A percentile compares a stretch with the other conserved stretches of the same genome.
These are phyloP conservation scores for Psilocybe cubensis DNA, from an alignment of 768 basidiomycete genomes.

Conservation along the genomic window DNA sequence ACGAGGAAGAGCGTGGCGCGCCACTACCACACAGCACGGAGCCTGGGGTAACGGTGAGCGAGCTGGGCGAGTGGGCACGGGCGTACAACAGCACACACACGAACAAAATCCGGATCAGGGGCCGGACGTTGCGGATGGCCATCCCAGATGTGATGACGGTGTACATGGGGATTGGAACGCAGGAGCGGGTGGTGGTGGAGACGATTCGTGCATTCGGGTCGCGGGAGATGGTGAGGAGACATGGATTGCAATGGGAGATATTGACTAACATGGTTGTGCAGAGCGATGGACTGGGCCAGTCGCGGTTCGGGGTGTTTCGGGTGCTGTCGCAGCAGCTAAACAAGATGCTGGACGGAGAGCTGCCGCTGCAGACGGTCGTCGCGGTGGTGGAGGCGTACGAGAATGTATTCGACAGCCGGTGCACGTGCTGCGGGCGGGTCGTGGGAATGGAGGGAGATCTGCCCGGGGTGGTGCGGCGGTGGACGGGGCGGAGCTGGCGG, in stretches of 20 bases:
- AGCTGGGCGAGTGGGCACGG: constrained; percentile 56
- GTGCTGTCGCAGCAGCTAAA: constrained; percentile 69
- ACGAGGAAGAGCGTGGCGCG: constrained; percentile 36
- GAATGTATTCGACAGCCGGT: constrained; percentile 64
- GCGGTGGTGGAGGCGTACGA: constrained; percentile 51
- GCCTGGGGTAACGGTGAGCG: constrained; percentile 45
- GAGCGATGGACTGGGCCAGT: constrained; percentile 73
- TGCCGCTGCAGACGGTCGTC: constrained; percentile 54
- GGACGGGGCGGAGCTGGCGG: constrained; percentile 52
- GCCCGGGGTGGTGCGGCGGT: constrained; percentile 69
- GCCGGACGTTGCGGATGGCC: constrained; percentile 56
- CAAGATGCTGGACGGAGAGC: constrained; percentile 58
- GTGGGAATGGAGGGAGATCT: constrained; percentile 72
- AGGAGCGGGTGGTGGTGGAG: constrained; percentile 51
- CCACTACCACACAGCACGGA: constrained; percentile 45
- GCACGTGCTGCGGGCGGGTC: constrained; percentile 64
- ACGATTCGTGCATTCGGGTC: constrained; percentile 74
- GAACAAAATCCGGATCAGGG: constrained; percentile 61
- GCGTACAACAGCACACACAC: constrained; percentile 54
- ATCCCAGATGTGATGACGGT: constrained; percentile 70
- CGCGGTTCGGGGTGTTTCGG: constrained; percentile 66
- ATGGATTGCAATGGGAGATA: background rate
- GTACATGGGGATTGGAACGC: constrained; percentile 55
- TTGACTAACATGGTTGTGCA: constrained; percentile 25
- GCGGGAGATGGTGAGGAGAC: constrained; percentile 60